Evolutionary conservation across 2,329 filamentous ascomycete species (phyloP).

Genomic region (Colletotrichum tropicale): DNA sequence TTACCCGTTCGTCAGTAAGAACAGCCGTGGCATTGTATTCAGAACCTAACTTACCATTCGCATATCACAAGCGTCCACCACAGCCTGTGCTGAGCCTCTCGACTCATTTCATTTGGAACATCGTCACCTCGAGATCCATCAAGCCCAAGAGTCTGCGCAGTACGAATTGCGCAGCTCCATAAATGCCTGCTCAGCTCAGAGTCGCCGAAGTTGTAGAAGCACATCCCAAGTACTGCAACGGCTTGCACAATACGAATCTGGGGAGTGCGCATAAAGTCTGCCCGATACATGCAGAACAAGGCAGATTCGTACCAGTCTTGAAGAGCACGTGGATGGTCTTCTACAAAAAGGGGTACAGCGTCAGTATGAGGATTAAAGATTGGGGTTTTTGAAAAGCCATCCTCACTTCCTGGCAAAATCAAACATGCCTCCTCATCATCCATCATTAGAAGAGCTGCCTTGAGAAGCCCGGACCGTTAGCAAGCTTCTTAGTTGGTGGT

Average conservation of each 20-base stretch:
- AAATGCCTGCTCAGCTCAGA: conserved; percentile 5
- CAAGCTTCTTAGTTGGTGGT: not conserved
- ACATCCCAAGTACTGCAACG: conserved; percentile 23
- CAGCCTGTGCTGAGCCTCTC: not conserved
- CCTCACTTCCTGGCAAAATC: not conserved
- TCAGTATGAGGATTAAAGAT: not conserved
- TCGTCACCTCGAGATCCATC: not conserved
- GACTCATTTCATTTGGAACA: not conserved
- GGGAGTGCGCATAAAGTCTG: conserved; percentile 15
- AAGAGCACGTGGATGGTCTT: not conserved
- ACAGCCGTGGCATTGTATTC: not conserved
- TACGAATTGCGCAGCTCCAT: conserved; percentile 21
- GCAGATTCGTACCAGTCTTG: conserved; percentile 21
- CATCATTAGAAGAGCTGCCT: conserved; percentile 12
- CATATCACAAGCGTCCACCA: conserved; percentile 19
- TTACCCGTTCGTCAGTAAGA: not conserved
- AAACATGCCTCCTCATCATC: not conserved
- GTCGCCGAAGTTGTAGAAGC: conserved; percentile 22
- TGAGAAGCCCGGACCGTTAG: not conserved
- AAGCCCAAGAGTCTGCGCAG: conserved; percentile 12
- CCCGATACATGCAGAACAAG: conserved; percentile 17
- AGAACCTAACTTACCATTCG: not conserved
- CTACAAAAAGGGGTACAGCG: not conserved
- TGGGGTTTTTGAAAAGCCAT: not conserved
- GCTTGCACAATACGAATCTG: conserved; percentile 18